Evolutionary conservation across 805 yeast genomes (phyloP), one percentile per base, ranked within the genome.

Genomic region (Saturnispora zaruensis): DNA sequence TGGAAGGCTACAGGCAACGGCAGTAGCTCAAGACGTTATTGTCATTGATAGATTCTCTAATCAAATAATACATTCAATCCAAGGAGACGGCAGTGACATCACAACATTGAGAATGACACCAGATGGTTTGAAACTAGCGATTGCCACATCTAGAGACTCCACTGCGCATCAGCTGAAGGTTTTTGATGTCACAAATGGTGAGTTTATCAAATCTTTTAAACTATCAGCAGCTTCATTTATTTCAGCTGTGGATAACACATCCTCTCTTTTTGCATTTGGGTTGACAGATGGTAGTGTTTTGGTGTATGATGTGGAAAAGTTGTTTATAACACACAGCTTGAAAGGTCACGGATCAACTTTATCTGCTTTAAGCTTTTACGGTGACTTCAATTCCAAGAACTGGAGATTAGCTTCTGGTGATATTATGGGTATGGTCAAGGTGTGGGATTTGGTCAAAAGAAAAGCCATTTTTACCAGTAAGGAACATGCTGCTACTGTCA

Each of bases 341-440:
- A 84, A 86, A 64, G 98, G 99, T 1, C 99, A 93, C 64, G 95
- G 96, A 20, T 82, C 93, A 11, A 84, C 95, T 2, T 75, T 91
- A 38, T 83, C 95, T 43, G 79, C 93, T 4, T 65, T 91, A 49
- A 53, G 62, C 1, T 88, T 93, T 64, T 75, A 76, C 62, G 97
- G 97, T 9, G 80, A 79, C 53, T 68, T 79, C 41, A 84, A 86
- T 55, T 72, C 82, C 2, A 72, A 74, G 42, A 70, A 75, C 43
- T 93, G 98, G 98, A 75, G 74, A 60, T 72, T 93, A 51, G 85
- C 89, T 14, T 78, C 88, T 57, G 84, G 82, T 52, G 83, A 78
- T 63, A 77, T 76, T 53, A 74, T 73, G 75, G 82, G 83, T 25
- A 66, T 72, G 1, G 75, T 73, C 16, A 76, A 75, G 57, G 66